A percentile compares a stretch with the other conserved stretches of the same genome.
Evolutionary conservation across 2,329 filamentous ascomycete species (phyloP).

Genomic region (Aureobasidium uvarum): DNA sequence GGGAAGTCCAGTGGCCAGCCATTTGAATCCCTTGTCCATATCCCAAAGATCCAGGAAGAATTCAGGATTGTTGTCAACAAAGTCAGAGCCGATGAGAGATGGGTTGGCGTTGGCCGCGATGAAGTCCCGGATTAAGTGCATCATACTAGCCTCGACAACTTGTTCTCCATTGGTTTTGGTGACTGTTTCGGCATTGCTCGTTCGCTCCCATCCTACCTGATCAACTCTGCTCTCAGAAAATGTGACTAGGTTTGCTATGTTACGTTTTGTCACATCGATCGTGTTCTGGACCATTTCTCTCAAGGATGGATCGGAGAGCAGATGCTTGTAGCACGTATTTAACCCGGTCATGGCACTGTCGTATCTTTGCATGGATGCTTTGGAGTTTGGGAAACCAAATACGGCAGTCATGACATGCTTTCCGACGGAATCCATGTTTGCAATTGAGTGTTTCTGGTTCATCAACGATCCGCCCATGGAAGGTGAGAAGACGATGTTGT

Average conservation of each 20-base stretch:
- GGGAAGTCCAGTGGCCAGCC: constrained; percentile 56
- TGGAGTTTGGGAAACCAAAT: constrained; percentile 43
- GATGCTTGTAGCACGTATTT: constrained; percentile 39
- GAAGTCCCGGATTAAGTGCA: constrained; percentile 56
- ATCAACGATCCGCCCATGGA: constrained; percentile 47
- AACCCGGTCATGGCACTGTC: constrained; percentile 42
- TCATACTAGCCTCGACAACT: constrained; percentile 54
- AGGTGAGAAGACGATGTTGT: constrained; percentile 53
- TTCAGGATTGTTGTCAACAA: constrained; percentile 53
- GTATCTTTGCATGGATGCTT: constrained; percentile 38
- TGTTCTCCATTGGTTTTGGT: constrained; percentile 44
- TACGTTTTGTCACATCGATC: constrained; percentile 44
- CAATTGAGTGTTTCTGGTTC: constrained; percentile 39
- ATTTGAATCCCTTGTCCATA: constrained; percentile 55
- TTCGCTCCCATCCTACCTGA: constrained; percentile 61
- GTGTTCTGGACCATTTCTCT: constrained; percentile 43
- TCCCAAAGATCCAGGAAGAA: constrained; percentile 56
- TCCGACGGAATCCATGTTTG: constrained; percentile 34
- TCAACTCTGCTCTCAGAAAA: constrained; percentile 61
- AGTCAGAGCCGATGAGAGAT: constrained; percentile 54
- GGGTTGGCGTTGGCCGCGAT: constrained; percentile 53
- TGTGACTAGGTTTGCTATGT: constrained; percentile 57
- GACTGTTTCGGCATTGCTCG: constrained; percentile 45
- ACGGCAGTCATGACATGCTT: constrained; percentile 38
- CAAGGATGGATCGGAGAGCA: constrained; percentile 52